Evolutionary conservation across 75 land plant genomes (phyloP).

Genomic region (Selaginella tamariscina): DNA sequence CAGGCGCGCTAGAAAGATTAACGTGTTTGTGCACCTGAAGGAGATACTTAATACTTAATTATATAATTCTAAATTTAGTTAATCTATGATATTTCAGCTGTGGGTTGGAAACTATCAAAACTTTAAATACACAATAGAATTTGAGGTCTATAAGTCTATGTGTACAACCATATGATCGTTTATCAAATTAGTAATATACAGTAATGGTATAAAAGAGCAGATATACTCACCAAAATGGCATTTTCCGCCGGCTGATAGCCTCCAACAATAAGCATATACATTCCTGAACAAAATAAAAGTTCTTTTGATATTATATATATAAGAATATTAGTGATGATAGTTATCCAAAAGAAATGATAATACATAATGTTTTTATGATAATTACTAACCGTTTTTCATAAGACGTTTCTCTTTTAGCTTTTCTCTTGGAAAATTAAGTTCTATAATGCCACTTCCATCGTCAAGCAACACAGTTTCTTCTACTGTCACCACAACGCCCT

Average conservation of each 20-base stretch:
- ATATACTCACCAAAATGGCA: no score
- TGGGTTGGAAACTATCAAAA: no score
- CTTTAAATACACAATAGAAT: background rate
- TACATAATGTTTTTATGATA: background rate
- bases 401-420: slow-evolving; percentile 23
- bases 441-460: slow-evolving; percentile 55
- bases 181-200: slow-evolving; percentile 25
- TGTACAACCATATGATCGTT: background rate
- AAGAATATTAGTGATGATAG: background rate
- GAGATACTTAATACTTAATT: background rate
- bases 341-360: background rate
- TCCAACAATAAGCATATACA: slow-evolving; percentile 70
- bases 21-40: slow-evolving; percentile 86
- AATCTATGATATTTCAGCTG: no score
- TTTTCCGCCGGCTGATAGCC: no score
- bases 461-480: slow-evolving; percentile 34
- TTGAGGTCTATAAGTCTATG: background rate
- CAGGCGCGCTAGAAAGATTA: slow-evolving; percentile 60
- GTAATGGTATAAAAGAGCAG: slow-evolving; percentile 27
- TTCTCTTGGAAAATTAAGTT: slow-evolving; percentile 31
- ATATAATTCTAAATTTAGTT: background rate
- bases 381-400: background rate
- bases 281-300: slow-evolving; percentile 28
- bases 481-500: slow-evolving; percentile 50
- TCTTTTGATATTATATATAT: slow-evolving; percentile 9